Percentiles rank a stretch among this genome's conserved stretches.
These are phyloP conservation scores for Dalbergia cultrata DNA, from an alignment of 306 rosid species.

Conservation along the genomic window DNA sequence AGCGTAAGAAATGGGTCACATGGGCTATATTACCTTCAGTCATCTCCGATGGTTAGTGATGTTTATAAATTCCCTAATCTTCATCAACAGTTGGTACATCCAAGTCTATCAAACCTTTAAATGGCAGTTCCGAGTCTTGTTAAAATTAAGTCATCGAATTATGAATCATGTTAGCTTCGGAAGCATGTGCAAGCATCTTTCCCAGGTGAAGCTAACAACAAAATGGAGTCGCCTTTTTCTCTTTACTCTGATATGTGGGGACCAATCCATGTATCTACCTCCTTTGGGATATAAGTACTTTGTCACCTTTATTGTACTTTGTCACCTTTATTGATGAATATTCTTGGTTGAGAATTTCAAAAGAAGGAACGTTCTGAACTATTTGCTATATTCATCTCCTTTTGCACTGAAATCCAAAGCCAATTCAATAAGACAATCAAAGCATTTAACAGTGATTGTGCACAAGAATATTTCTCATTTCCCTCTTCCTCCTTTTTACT, in stretches of 20 bases:
- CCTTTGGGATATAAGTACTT: background rate
- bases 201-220: background rate
- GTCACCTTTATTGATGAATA: background rate
- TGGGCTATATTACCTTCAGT: background rate
- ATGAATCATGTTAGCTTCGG: background rate
- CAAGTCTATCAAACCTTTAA: background rate
- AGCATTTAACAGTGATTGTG: background rate
- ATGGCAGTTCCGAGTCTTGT: background rate
- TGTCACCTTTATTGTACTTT: background rate
- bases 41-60: background rate
- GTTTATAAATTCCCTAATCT: background rate
- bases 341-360: background rate
- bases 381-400: too few relatives aligned
- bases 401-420: background rate
- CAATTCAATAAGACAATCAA: background rate
- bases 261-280: background rate
- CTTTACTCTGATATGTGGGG: background rate
- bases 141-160: background rate
- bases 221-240: background rate
- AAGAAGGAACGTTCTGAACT: background rate
- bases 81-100: background rate
- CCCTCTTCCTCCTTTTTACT: too few relatives aligned
- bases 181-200: background rate
- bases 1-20: background rate
- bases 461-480: too few relatives aligned